These are phyloP conservation scores for Ophiocordyceps camponoti-floridani DNA, from an alignment of 2,329 filamentous ascomycete genomes.

Conservation along the genomic window DNA sequence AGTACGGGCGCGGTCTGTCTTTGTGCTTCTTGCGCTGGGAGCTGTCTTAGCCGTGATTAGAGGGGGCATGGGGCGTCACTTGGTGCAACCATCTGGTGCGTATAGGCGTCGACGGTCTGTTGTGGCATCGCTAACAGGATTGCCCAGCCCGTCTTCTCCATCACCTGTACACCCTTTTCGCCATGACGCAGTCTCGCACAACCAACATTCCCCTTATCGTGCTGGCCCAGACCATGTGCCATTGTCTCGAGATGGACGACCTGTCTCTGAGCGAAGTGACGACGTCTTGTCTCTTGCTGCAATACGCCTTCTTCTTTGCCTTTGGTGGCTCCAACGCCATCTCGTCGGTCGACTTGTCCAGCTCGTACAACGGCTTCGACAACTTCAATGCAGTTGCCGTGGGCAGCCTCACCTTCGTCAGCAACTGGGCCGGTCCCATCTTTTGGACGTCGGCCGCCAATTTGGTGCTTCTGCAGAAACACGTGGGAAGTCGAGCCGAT, in stretches of 20 bases:
- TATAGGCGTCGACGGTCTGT: not conserved
- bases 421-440: conserved; percentile 82
- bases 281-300: conserved; percentile 55
- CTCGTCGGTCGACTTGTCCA: conserved; percentile 85
- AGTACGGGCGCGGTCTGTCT: conserved; percentile 29
- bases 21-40: conserved; percentile 25
- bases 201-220: conserved; percentile 77
- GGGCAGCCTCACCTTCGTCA: conserved; percentile 64
- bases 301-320: conserved; percentile 75
- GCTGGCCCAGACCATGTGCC: conserved; percentile 45
- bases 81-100: conserved; percentile 12
- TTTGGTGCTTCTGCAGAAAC: conserved; percentile 31
- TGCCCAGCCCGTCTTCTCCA: conserved; percentile 34
- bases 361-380: conserved; percentile 80
- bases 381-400: conserved; percentile 69
- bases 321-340: conserved; percentile 87
- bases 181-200: conserved; percentile 71
- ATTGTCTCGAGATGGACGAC: conserved; percentile 26
- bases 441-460: conserved; percentile 64
- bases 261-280: conserved; percentile 42
- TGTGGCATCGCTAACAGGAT: not conserved
- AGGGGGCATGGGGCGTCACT: conserved; percentile 12
- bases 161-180: conserved; percentile 56
- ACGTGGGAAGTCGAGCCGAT: conserved; percentile 7
- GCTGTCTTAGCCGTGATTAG: conserved; percentile 20